Evolutionary conservation across 129 eudicot genomes (phyloP).

Genomic region (Calendula officinalis): DNA sequence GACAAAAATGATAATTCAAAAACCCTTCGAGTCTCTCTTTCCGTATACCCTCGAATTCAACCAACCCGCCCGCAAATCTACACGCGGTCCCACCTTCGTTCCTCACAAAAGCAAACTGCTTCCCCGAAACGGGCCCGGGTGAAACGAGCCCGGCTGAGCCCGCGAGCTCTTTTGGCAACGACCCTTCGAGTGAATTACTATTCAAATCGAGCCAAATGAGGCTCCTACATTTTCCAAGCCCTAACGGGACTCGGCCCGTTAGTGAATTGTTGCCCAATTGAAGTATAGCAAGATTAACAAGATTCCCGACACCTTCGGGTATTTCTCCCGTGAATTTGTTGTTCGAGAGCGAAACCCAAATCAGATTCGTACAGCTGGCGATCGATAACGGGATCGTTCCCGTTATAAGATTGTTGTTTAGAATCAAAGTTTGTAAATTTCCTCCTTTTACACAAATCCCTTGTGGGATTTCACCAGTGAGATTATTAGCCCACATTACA

Average conservation of each 20-base stretch:
- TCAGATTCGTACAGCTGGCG: slow-evolving; percentile 64
- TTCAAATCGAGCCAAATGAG: slow-evolving; percentile 86
- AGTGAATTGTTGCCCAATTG: slow-evolving; percentile 81
- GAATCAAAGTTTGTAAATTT: slow-evolving; percentile 74
- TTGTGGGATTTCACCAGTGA: slow-evolving; percentile 73
- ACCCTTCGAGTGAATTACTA: slow-evolving; percentile 61
- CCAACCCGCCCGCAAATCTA: slow-evolving; percentile 84
- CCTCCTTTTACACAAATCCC: slow-evolving; percentile 83
- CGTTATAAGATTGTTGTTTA: slow-evolving; percentile 64
- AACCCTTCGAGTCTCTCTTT: slow-evolving; percentile 52
- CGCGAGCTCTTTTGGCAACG: slow-evolving; percentile 65
- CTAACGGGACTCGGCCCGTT: slow-evolving; percentile 58
- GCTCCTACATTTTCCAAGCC: slow-evolving; percentile 60
- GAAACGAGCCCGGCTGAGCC: slow-evolving; percentile 57
- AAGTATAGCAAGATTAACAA: slow-evolving; percentile 74
- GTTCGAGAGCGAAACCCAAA: slow-evolving; percentile 84
- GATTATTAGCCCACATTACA: slow-evolving; percentile 83
- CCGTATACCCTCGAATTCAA: slow-evolving; percentile 77
- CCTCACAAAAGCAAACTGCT: slow-evolving; percentile 85
- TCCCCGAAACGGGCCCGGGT: slow-evolving; percentile 75
- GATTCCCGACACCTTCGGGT: slow-evolving; percentile 62
- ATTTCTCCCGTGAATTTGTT: slow-evolving; percentile 58
- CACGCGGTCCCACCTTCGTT: slow-evolving; percentile 88
- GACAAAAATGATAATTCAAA: slow-evolving; percentile 76
- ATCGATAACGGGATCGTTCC: slow-evolving; percentile 68